These are phyloP conservation scores for Diaporthe nobilis DNA, from an alignment of 2,329 filamentous ascomycete species.

Conservation along the genomic window DNA sequence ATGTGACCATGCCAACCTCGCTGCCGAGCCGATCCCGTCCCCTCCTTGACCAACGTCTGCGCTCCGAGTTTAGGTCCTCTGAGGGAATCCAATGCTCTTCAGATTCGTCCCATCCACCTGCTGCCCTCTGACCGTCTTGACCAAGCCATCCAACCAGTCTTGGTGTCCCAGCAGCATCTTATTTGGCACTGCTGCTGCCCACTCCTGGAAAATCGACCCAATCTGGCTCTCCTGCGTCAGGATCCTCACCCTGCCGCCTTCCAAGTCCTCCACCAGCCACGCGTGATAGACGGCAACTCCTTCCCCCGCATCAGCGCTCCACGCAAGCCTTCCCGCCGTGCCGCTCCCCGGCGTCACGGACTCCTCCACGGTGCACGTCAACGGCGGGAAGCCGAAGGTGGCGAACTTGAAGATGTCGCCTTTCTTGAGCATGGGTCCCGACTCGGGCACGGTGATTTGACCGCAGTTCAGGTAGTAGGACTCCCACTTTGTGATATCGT, in stretches of 20 bases:
- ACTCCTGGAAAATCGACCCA: slow-evolving; percentile 45
- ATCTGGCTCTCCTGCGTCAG: slow-evolving; percentile 51
- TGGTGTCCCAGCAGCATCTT: slow-evolving; percentile 49
- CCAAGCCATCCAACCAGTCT: slow-evolving; percentile 49
- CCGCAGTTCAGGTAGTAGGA: slow-evolving; percentile 47
- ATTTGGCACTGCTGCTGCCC: slow-evolving; percentile 46
- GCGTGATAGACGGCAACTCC: slow-evolving; percentile 48
- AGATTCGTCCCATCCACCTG: slow-evolving; percentile 34
- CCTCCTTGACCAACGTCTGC: background rate
- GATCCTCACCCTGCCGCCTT: slow-evolving; percentile 48
- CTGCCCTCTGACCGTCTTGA: slow-evolving; percentile 32
- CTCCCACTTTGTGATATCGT: slow-evolving; percentile 48
- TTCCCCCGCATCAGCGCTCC: slow-evolving; percentile 44
- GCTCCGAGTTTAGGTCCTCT: background rate
- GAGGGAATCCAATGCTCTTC: slow-evolving; percentile 34
- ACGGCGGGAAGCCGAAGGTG: slow-evolving; percentile 49
- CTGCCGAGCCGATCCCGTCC: background rate
- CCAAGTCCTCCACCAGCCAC: slow-evolving; percentile 49
- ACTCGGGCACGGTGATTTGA: slow-evolving; percentile 47
- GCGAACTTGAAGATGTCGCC: slow-evolving; percentile 48
- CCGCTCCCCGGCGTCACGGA: slow-evolving; percentile 43
- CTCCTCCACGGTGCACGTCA: slow-evolving; percentile 46
- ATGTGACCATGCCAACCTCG: background rate
- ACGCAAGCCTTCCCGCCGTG: slow-evolving; percentile 46
- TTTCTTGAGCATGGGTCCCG: slow-evolving; percentile 46